These are phyloP conservation scores for Aspergillus fructus DNA, from an alignment of 2,329 filamentous ascomycete genomes.

Conservation along the genomic window DNA sequence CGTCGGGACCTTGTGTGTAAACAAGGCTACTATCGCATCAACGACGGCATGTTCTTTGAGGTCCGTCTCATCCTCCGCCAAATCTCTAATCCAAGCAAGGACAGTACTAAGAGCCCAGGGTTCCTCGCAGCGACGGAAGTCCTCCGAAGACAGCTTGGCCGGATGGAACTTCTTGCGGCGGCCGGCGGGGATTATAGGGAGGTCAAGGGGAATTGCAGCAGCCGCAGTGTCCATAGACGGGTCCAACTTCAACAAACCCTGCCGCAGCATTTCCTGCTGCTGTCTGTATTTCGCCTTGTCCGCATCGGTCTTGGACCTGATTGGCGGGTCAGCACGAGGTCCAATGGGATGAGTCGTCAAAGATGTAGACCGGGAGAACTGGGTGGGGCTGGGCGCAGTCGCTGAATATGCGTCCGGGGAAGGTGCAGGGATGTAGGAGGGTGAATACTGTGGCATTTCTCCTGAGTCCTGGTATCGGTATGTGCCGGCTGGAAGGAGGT, in stretches of 20 bases:
- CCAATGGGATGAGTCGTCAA: constrained; percentile 78
- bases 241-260: constrained; percentile 47
- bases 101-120: constrained; percentile 94
- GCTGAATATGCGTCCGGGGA: constrained; percentile 53
- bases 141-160: constrained; percentile 73
- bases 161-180: constrained; percentile 82
- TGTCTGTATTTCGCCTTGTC: constrained; percentile 60
- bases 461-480: constrained; percentile 55
- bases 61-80: constrained; percentile 89
- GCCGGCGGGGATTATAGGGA: constrained; percentile 77
- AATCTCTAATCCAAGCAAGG: constrained; percentile 78
- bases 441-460: constrained; percentile 40
- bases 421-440: constrained; percentile 36
- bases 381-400: constrained; percentile 43
- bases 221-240: constrained; percentile 43
- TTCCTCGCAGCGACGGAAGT: constrained; percentile 81
- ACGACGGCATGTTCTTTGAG: constrained; percentile 80
- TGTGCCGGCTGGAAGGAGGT: constrained; percentile 56
- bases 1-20: constrained; percentile 91
- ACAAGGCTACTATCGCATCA: constrained; percentile 83
- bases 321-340: constrained; percentile 76
- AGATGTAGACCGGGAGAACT: constrained; percentile 74
- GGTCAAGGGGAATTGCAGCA: constrained; percentile 66
- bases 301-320: constrained; percentile 90
- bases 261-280: constrained; percentile 53